A percentile compares a stretch with the other conserved stretches of the same genome.
Conservation (phyloP, 2,329 filamentous ascomycete genomes). For the Didymella exigua region DNA sequence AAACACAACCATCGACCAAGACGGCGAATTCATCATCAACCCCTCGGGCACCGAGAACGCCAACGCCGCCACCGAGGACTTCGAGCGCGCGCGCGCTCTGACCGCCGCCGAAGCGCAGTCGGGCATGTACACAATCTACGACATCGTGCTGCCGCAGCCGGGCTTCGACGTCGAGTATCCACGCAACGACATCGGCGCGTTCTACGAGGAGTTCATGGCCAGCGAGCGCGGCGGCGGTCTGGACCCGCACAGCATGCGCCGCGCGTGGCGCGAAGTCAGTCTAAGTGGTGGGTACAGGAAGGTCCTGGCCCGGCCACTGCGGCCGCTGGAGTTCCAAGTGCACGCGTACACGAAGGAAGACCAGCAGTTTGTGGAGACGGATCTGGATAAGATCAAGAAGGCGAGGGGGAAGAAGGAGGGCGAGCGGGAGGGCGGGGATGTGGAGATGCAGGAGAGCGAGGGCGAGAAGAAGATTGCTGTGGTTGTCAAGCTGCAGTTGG, state of each 20-base stretch:
- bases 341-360: slow-evolving; percentile 71
- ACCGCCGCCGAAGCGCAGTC: slow-evolving; percentile 77
- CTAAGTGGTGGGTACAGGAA: slow-evolving; percentile 89
- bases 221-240: slow-evolving; percentile 76
- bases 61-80: slow-evolving; percentile 60
- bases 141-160: slow-evolving; percentile 89
- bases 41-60: slow-evolving; percentile 64
- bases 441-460: slow-evolving; percentile 31
- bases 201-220: slow-evolving; percentile 86
- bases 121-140: slow-evolving; percentile 79
- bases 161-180: slow-evolving; percentile 91
- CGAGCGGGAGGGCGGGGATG: slow-evolving; percentile 49
- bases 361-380: slow-evolving; percentile 88
- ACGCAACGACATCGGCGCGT: slow-evolving; percentile 78
- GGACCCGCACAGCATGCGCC: slow-evolving; percentile 84
- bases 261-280: slow-evolving; percentile 84
- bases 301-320: slow-evolving; percentile 72
- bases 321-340: slow-evolving; percentile 69
- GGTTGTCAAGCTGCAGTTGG: slow-evolving; percentile 75
- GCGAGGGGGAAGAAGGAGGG: slow-evolving; percentile 56
- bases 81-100: slow-evolving; percentile 73
- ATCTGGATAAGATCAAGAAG: slow-evolving; percentile 70
- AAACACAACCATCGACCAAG: slow-evolving; percentile 56
- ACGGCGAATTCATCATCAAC: slow-evolving; percentile 69
- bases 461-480: slow-evolving; percentile 65